Percentiles rank a stretch among this genome's conserved stretches.
These are phyloP conservation scores for Pseudofabraea citricarpa DNA, from an alignment of 2,329 filamentous ascomycete species.

Conservation along the genomic window DNA sequence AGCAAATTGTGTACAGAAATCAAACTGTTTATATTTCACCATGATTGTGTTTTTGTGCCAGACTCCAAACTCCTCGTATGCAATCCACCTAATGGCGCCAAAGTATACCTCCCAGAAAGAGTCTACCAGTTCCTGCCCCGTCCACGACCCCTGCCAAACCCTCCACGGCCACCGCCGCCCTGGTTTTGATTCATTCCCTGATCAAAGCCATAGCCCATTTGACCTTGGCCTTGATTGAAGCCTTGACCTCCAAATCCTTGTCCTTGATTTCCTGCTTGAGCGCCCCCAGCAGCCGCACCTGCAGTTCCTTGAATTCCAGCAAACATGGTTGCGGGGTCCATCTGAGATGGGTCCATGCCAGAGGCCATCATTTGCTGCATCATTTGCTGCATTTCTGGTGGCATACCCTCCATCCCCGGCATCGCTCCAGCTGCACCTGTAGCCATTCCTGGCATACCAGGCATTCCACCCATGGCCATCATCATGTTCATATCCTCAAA, in stretches of 20 bases:
- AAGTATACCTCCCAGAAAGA: too few species aligned
- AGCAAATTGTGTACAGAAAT: too few species aligned
- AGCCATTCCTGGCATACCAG: constrained; percentile 38
- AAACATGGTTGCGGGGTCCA: constrained; percentile 62
- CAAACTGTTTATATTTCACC: too few species aligned
- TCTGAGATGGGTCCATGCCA: constrained; percentile 61
- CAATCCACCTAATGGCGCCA: background rate
- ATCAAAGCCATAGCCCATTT: constrained; percentile 25
- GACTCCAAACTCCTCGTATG: background rate
- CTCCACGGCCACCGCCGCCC: constrained; percentile 27
- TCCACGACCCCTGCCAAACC: too few species aligned
- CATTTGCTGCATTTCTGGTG: constrained; percentile 63
- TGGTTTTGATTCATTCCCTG: constrained; percentile 23
- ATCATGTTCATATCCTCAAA: constrained; percentile 68
- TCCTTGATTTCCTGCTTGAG: constrained; percentile 41
- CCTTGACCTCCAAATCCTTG: constrained; percentile 46
- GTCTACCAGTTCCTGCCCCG: constrained; percentile 19
- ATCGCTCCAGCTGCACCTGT: constrained; percentile 34
- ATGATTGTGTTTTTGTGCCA: too few species aligned
- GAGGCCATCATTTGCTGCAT: constrained; percentile 67
- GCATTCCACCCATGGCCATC: constrained; percentile 50
- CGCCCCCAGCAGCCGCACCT: constrained; percentile 37
- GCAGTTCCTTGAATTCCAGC: constrained; percentile 47
- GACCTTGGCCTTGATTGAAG: constrained; percentile 33
- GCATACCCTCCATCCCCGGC: constrained; percentile 57